Evolutionary conservation across 1,284 basidiomycete genomes (phyloP).

Genomic region (Cystobasidium sp.): DNA sequence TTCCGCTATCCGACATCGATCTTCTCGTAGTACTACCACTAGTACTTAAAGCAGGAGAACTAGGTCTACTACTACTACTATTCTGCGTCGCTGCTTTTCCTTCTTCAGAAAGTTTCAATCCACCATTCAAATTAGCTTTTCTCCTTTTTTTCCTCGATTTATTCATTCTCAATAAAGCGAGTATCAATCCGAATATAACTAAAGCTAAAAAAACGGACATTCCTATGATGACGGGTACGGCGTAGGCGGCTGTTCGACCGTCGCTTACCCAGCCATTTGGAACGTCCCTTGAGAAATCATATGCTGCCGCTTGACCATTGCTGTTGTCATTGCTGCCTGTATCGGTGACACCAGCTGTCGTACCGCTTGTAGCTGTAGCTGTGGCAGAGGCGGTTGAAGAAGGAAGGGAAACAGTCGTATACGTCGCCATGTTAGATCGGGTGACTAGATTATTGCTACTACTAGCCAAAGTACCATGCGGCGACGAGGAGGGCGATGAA

Average conservation of each 20-base stretch:
- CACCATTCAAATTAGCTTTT: constrained; percentile 10
- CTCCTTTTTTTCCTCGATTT: constrained; percentile 11
- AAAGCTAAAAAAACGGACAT: constrained; percentile 34
- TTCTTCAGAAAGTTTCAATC: constrained; percentile 37
- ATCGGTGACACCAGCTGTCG: background rate
- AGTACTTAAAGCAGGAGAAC: background rate
- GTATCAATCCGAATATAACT: constrained; percentile 29
- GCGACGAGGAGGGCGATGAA: background rate
- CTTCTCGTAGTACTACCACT: too few species aligned
- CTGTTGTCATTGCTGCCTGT: background rate
- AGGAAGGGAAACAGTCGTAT: background rate
- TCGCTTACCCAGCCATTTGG: constrained; percentile 39
- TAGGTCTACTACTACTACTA: constrained; percentile 1
- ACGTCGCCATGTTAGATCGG: constrained; percentile 15
- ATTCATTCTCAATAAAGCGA: constrained; percentile 13
- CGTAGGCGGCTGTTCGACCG: constrained; percentile 38
- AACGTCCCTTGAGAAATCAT: constrained; percentile 37
- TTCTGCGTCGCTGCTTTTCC: background rate
- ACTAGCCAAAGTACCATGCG: background rate
- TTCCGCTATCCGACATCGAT: too few species aligned
- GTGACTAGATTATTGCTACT: background rate
- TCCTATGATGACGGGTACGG: constrained; percentile 42
- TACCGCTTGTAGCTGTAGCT: constrained; percentile 2
- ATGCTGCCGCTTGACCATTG: constrained; percentile 6
- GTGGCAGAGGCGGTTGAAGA: background rate